Evolutionary conservation across 1,284 basidiomycete species (phyloP).

Genomic region (Cutaneotrichosporon dermatis): DNA sequence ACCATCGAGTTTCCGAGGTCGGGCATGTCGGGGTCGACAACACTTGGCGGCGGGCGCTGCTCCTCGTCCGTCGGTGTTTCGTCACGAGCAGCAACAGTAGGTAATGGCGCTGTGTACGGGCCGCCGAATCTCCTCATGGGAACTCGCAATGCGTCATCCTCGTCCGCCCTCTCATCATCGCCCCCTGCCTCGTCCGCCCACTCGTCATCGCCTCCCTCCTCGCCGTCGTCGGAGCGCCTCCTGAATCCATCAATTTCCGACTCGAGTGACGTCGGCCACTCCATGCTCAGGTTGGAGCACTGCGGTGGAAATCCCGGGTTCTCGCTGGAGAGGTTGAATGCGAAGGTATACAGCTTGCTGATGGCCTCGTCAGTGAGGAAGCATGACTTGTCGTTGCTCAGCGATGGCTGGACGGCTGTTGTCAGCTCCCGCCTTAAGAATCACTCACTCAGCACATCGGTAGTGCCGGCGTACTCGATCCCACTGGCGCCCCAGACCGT

Average conservation of each 20-base stretch:
- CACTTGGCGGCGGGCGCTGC: too few species aligned
- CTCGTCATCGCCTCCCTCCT: background rate
- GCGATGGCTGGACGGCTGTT: constrained; percentile 27
- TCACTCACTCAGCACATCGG: constrained; percentile 40
- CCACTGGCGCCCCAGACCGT: constrained; percentile 46
- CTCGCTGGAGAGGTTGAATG: constrained; percentile 39
- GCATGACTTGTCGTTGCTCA: constrained; percentile 25
- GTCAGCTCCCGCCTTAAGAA: constrained; percentile 1
- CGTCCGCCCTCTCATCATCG: background rate
- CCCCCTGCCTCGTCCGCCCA: background rate
- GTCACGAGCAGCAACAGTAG: background rate
- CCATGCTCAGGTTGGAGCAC: constrained; percentile 42
- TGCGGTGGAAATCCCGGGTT: constrained; percentile 35
- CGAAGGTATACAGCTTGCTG: constrained; percentile 40
- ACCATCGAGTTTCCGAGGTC: background rate
- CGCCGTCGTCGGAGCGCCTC: too few species aligned
- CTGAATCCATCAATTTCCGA: background rate
- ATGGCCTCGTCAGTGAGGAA: constrained; percentile 37
- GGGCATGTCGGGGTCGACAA: background rate
- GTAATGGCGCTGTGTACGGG: background rate
- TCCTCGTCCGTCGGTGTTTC: background rate
- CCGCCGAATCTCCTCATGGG: too few species aligned
- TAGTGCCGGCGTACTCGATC: constrained; percentile 41
- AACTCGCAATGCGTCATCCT: too few species aligned
- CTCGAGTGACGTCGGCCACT: constrained; percentile 44